Conservation (phyloP, 768 basidiomycete species). For the Lactifluus subvellereus region DNA sequence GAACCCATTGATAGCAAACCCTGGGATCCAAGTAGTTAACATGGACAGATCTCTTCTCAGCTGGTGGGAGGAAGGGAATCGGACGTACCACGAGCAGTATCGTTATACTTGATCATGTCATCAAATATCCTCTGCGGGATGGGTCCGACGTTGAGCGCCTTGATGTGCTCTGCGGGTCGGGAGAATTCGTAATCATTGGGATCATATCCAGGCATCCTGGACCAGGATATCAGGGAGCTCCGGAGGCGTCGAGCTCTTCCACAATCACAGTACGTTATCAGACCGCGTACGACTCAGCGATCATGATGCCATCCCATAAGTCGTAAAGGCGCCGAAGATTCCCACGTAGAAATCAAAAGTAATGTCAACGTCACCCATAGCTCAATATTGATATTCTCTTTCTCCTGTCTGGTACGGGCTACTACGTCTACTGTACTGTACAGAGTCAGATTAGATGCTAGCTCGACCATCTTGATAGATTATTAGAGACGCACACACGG, state of each 20-base stretch:
- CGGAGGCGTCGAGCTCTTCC: too few species aligned
- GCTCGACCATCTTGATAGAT: too few species aligned
- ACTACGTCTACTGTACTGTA: too few species aligned
- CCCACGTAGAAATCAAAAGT: too few species aligned
- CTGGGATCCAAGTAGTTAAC: not conserved
- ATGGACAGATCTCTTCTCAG: not conserved
- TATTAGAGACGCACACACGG: too few species aligned
- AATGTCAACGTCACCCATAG: too few species aligned
- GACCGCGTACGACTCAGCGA: too few species aligned
- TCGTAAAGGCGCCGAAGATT: too few species aligned
- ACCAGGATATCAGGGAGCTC: not conserved
- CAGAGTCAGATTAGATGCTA: too few species aligned
- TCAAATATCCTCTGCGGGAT: slow-evolving; percentile 33
- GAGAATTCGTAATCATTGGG: slow-evolving; percentile 30
- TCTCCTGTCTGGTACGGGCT: too few species aligned
- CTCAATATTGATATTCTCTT: too few species aligned
- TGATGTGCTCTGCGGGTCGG: slow-evolving; percentile 36
- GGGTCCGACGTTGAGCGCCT: slow-evolving; percentile 34
- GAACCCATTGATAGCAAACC: slow-evolving; percentile 3
- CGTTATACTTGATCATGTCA: slow-evolving; percentile 37
- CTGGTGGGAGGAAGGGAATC: not conserved
- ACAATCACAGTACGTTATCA: not conserved
- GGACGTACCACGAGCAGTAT: slow-evolving; percentile 33
- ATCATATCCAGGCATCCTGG: slow-evolving; percentile 1
- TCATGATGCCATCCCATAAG: too few species aligned